Base-by-base conservation (phyloP, 1,284 basidiomycete genomes). In the Violaceomyces palustris region DNA sequence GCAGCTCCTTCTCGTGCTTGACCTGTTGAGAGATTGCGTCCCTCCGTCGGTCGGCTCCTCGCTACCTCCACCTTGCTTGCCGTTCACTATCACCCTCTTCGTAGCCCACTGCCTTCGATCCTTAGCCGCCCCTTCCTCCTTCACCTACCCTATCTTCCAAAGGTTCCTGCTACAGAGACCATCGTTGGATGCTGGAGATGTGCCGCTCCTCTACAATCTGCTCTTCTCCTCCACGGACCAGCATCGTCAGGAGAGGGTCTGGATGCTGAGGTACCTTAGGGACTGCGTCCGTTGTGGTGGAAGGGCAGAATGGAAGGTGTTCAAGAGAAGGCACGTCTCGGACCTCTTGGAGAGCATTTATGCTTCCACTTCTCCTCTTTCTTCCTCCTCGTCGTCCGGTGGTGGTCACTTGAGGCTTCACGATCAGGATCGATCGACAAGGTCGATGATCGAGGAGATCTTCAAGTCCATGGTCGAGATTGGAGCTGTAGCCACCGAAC, bases 81-180 rank as follows among this genome's bases (percentile, higher is more conserved):
- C 91, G 0, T 82, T 84, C 1, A 85, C 87, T 52, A 82, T 83
- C 3, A 84, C 87, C 0, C 80, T 94, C 2, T 81, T 93, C 58
- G 79, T 91, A 39, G 80, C 83, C 0, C 87, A 93, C 63, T 80
- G 84, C 1, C 74, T 92, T n/a, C 80, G 85, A 27, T 80, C 82
- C 0, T 77, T 90, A 18, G 88, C 86, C 67, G 83, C 84, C 58
- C 88, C 88, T 0, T 81, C 83, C 4, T 82, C 83, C 44, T 86
- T 87, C 74, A 81, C 85, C 29, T 92, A 89, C 68, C 88, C 88
- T 0, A 72, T 84, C 19, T 82, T 84, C 1, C 83, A 85, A 4
- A 80, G 84, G 4, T 91, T 91, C 78, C 79, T 93, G 6, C 78
- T 93, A 0, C 88, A 92, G 74, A 80, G 89, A 19, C 83, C 87